Conservation (phyloP, 805 yeast species). For the Yarrowia sp. region DNA sequence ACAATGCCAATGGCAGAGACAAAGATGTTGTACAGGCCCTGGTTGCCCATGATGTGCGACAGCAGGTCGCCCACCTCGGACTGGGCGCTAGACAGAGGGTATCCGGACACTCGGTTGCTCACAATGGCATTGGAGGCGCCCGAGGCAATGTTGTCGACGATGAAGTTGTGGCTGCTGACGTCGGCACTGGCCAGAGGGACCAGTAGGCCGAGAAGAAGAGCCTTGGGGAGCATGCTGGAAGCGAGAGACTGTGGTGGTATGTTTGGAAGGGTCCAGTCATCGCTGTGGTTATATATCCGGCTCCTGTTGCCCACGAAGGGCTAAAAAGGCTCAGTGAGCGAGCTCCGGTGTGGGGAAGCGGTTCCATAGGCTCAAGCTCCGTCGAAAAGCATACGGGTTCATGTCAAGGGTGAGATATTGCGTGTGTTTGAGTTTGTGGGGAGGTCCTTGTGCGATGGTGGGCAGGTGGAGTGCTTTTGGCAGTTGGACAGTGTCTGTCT, state of each 20-base stretch:
- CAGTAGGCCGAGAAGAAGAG: neutral
- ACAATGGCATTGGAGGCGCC: neutral
- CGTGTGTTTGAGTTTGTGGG: neutral
- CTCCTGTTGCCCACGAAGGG: neutral
- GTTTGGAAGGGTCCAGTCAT: neutral
- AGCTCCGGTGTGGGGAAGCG: neutral
- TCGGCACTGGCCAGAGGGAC: neutral
- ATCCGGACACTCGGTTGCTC: neutral
- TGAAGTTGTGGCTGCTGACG: conserved; percentile 4
- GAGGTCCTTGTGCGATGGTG: neutral
- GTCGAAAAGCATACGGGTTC: neutral
- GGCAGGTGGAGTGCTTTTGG: no score
- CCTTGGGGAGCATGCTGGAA: neutral
- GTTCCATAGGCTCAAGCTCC: conserved; percentile 5
- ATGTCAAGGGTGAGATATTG: neutral
- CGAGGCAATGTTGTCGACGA: neutral
- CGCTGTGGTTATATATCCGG: neutral
- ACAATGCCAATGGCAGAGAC: neutral
- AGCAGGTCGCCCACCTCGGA: neutral
- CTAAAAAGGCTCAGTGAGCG: neutral
- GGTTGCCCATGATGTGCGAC: neutral
- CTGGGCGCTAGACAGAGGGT: neutral
- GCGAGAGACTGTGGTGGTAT: neutral
- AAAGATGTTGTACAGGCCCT: conserved; percentile 5
- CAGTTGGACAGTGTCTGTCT: no score